Conservation (phyloP, 2,329 filamentous ascomycete species). For the Fusarium camptoceras region DNA sequence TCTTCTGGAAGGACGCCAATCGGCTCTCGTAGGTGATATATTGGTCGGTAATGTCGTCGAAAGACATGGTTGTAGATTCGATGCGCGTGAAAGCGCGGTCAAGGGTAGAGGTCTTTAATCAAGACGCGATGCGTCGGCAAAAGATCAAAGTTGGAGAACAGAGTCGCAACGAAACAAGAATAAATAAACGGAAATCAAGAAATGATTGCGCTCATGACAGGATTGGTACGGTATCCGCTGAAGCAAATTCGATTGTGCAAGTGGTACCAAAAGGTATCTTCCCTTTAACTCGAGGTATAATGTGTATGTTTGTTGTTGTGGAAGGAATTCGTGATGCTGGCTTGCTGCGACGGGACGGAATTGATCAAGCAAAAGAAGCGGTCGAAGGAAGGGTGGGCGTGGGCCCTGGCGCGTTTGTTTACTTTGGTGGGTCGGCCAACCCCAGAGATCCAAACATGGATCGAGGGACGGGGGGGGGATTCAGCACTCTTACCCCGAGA, state of each 20-base stretch:
- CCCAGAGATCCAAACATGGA: slow-evolving; percentile 37
- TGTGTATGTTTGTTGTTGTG: slow-evolving; percentile 29
- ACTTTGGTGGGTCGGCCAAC: slow-evolving; percentile 44
- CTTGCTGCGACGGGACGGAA: slow-evolving; percentile 10
- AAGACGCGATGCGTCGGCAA: slow-evolving; percentile 37
- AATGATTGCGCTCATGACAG: slow-evolving; percentile 37
- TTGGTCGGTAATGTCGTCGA: slow-evolving; percentile 55
- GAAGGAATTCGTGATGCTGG: slow-evolving; percentile 34
- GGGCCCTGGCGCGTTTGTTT: slow-evolving; percentile 52
- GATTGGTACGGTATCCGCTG: slow-evolving; percentile 9
- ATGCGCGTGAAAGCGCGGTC: slow-evolving; percentile 39
- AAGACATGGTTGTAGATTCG: slow-evolving; percentile 46
- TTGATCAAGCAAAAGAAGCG: slow-evolving; percentile 22
- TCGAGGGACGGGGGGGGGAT: background rate
- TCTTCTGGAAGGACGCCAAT: slow-evolving; percentile 80
- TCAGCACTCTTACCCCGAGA: slow-evolving; percentile 4
- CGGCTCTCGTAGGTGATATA: slow-evolving; percentile 79
- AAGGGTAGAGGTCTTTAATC: slow-evolving; percentile 21
- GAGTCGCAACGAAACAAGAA: slow-evolving; percentile 17
- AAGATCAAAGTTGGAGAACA: slow-evolving; percentile 2
- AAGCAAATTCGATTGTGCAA: slow-evolving; percentile 7
- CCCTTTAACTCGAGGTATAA: background rate
- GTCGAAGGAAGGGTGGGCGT: slow-evolving; percentile 29
- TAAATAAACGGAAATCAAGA: slow-evolving; percentile 22
- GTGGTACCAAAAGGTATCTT: slow-evolving; percentile 9